phyloP scores from a whole-genome alignment of 2,329 filamentous ascomycete species.

The Aspergillus sojae region DNA sequence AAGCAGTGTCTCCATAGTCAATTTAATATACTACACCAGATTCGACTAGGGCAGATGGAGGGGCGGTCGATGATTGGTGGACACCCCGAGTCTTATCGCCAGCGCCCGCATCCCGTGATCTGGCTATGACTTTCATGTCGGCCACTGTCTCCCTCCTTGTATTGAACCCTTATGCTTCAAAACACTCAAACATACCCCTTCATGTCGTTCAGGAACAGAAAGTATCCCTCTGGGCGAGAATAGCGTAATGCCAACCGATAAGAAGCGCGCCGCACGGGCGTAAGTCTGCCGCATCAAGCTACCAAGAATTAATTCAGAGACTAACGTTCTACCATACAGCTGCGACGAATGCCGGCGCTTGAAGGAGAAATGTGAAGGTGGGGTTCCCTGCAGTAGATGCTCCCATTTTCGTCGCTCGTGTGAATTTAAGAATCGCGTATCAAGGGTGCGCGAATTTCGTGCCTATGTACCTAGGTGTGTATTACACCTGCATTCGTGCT shows the following conservation, averaged over 20 bases:
- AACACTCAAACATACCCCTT: background rate
- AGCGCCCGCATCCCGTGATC: background rate
- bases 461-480: background rate
- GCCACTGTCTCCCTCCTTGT: background rate
- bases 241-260: background rate
- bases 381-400: conserved; percentile 21
- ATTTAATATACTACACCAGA: background rate
- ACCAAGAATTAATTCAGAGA: background rate
- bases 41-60: background rate
- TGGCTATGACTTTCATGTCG: background rate
- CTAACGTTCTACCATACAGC: background rate
- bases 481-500: background rate
- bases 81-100: background rate
- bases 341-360: conserved; percentile 21
- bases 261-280: conserved; percentile 10
- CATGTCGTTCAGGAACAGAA: background rate
- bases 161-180: background rate
- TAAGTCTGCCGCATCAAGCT: background rate
- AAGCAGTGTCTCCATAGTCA: background rate
- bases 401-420: conserved; percentile 16
- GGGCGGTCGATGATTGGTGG: background rate
- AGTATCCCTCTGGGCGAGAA: background rate
- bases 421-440: conserved; percentile 13
- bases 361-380: conserved; percentile 25
- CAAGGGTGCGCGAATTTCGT: background rate